Conservation (phyloP, 805 yeast species). For the Candida morakotiae region DNA sequence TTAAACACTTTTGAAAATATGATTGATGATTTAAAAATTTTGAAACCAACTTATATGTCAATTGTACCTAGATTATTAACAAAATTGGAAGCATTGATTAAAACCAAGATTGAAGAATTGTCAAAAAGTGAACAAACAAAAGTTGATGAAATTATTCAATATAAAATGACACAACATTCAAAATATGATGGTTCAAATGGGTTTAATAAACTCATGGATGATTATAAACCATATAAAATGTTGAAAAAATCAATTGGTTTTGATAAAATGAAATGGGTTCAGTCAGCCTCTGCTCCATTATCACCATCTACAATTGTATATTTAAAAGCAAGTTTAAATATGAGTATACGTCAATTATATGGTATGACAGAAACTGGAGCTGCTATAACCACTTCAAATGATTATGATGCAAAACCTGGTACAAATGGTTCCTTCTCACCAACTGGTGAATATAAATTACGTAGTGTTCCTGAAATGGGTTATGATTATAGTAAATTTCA, state of each 20-base stretch:
- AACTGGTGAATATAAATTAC: slow-evolving; percentile 17
- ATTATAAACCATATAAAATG: slow-evolving; percentile 21
- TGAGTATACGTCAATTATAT: slow-evolving; percentile 31
- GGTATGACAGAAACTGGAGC: slow-evolving; percentile 30
- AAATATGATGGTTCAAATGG: slow-evolving; percentile 33
- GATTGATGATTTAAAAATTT: slow-evolving; percentile 25
- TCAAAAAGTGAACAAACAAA: slow-evolving; percentile 9
- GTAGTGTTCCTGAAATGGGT: slow-evolving; percentile 16
- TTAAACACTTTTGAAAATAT: slow-evolving; percentile 20
- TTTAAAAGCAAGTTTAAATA: slow-evolving; percentile 21
- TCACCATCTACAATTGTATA: slow-evolving; percentile 20
- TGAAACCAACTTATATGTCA: slow-evolving; percentile 24
- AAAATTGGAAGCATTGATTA: slow-evolving; percentile 33
- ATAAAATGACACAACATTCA: slow-evolving; percentile 23
- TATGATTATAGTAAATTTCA: slow-evolving; percentile 12
- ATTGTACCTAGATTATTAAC: slow-evolving; percentile 31
- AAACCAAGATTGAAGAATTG: slow-evolving; percentile 12
- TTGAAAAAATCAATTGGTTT: slow-evolving; percentile 28
- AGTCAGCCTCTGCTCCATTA: slow-evolving; percentile 32
- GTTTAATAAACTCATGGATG: slow-evolving; percentile 11
- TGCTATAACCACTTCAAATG: slow-evolving; percentile 15
- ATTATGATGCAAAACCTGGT: slow-evolving; percentile 21
- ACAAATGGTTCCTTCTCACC: slow-evolving; percentile 20
- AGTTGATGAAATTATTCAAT: slow-evolving; percentile 16
- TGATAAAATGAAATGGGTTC: slow-evolving; percentile 19